Evolutionary conservation across 208 protist species (phyloP).

Genomic region (Leishmania guyanensis): DNA sequence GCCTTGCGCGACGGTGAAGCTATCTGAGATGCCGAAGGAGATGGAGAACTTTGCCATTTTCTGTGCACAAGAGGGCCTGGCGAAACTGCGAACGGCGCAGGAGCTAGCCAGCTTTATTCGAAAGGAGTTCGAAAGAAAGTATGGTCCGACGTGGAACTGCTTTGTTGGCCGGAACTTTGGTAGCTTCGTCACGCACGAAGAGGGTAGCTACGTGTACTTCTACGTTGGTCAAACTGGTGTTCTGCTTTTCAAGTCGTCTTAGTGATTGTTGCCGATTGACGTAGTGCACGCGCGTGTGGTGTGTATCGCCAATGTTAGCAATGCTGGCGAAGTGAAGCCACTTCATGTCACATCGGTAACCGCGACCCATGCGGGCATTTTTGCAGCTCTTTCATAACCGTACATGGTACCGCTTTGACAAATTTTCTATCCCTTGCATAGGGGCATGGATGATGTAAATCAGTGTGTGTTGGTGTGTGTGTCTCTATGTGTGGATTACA

Average conservation of each 20-base stretch:
- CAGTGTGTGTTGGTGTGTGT: neutral
- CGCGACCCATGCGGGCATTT: neutral
- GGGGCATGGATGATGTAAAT: conserved; percentile 11
- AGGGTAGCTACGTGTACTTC: conserved; percentile 99
- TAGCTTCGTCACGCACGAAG: conserved; percentile 99
- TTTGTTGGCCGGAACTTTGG: conserved; percentile 99
- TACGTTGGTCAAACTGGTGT: conserved; percentile 99
- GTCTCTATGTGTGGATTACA: neutral
- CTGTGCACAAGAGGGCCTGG: conserved; percentile 96
- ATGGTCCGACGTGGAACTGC: conserved; percentile 99
- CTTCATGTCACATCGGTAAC: neutral
- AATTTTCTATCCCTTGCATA: conserved; percentile 1
- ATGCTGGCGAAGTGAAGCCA: neutral
- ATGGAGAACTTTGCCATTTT: conserved; percentile 98
- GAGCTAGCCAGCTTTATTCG: conserved; percentile 99
- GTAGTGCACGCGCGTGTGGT: neutral
- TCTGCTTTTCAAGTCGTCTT: conserved; percentile 96
- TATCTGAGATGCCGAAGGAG: conserved; percentile 95
- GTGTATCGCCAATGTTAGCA: neutral
- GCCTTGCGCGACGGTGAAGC: conserved; percentile 86
- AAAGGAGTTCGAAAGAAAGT: conserved; percentile 99
- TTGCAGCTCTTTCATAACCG: neutral
- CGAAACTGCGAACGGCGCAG: conserved; percentile 98
- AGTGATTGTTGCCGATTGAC: neutral
- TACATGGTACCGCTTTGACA: neutral